A percentile compares a stretch with the other conserved stretches of the same genome.
Conservation (phyloP, 2,329 filamentous ascomycete species). For the Alternaria brassicicola region DNA sequence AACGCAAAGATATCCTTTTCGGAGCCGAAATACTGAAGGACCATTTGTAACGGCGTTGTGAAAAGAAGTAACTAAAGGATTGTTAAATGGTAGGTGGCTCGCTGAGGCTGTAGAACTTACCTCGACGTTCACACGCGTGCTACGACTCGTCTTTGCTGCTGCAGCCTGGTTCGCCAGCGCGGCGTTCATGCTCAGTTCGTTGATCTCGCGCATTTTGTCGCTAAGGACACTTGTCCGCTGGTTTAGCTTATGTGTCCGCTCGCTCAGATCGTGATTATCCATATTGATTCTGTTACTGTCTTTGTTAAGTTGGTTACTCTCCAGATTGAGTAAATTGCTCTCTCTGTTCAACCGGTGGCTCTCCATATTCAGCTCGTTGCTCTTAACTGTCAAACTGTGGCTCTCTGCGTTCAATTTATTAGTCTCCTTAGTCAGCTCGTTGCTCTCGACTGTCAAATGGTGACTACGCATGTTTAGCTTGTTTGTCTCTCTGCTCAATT, state of each 20-base stretch:
- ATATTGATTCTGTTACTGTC: too few species aligned
- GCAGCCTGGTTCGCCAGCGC: slow-evolving; percentile 4
- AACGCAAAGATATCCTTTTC: slow-evolving; percentile 9
- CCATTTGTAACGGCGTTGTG: slow-evolving; percentile 8
- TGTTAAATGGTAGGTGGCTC: background rate
- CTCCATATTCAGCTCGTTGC: background rate
- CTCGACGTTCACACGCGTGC: slow-evolving; percentile 12
- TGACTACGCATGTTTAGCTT: background rate
- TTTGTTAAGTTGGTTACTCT: background rate
- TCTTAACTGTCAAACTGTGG: background rate
- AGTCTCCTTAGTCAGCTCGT: slow-evolving; percentile 1
- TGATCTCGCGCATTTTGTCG: slow-evolving; percentile 1
- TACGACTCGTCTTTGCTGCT: slow-evolving; percentile 6
- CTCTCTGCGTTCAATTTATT: background rate
- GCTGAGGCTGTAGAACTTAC: background rate
- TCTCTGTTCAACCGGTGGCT: slow-evolving; percentile 1
- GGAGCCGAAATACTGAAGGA: slow-evolving; percentile 12
- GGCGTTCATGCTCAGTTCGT: slow-evolving; percentile 2
- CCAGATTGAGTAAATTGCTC: background rate
- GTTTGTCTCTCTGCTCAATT: background rate
- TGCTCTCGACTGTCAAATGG: background rate
- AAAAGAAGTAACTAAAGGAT: slow-evolving; percentile 1
- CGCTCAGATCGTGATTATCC: background rate
- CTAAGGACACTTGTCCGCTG: background rate
- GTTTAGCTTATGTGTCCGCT: background rate